Conservation (phyloP, 2,329 filamentous ascomycete genomes). For the Dactylella cylindrospora region DNA sequence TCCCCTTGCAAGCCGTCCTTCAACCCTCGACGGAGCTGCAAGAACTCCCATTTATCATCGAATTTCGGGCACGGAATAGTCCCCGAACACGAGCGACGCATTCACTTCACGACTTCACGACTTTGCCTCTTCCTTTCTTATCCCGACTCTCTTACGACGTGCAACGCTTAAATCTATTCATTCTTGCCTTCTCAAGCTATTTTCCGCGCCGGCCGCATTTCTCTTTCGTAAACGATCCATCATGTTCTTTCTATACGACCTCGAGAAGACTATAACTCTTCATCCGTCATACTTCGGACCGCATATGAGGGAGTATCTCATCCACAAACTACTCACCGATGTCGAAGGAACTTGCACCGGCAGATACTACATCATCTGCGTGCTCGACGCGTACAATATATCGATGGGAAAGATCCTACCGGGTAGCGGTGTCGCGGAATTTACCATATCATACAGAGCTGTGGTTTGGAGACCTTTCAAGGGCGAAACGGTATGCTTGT, state of each 20-base stretch:
- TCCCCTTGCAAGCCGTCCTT: background rate
- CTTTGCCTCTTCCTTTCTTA: background rate
- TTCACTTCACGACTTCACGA: conserved; percentile 28
- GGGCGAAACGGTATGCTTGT: conserved; percentile 80
- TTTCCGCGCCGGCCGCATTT: conserved; percentile 28
- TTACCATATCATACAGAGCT: conserved; percentile 90
- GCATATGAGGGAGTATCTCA: conserved; percentile 88
- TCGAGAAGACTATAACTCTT: conserved; percentile 90
- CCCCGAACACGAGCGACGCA: conserved; percentile 36
- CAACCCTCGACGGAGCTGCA: background rate
- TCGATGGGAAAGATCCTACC: conserved; percentile 90
- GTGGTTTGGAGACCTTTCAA: conserved; percentile 98
- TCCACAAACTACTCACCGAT: conserved; percentile 83
- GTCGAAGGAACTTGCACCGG: conserved; percentile 95
- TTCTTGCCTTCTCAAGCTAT: background rate
- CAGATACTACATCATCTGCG: conserved; percentile 95
- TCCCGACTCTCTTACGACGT: background rate
- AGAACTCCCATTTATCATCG: conserved; percentile 11
- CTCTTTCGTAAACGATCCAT: conserved; percentile 15
- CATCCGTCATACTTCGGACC: conserved; percentile 97
- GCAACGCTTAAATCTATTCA: background rate
- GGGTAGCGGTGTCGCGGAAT: conserved; percentile 87
- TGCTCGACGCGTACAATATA: conserved; percentile 94
- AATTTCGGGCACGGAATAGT: conserved; percentile 19
- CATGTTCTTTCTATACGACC: conserved; percentile 99